These are phyloP conservation scores for Epichloe sibirici DNA, from an alignment of 2,329 filamentous ascomycete genomes.

Conservation along the genomic window DNA sequence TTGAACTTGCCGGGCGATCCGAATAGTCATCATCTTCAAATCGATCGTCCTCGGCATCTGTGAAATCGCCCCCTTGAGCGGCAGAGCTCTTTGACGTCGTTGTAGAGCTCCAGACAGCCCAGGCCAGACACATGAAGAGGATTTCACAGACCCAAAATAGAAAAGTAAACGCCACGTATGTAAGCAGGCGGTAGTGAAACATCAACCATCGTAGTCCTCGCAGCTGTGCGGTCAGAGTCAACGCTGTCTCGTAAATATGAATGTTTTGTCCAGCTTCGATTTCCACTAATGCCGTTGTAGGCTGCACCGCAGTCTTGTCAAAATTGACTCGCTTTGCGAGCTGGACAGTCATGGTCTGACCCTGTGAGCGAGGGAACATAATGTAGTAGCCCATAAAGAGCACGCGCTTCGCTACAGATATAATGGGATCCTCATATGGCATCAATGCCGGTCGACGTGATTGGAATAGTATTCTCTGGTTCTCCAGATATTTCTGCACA, in stretches of 20 bases:
- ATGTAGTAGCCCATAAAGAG: constrained; percentile 58
- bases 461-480: constrained; percentile 36
- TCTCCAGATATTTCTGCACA: constrained; percentile 24
- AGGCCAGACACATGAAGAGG: constrained; percentile 51
- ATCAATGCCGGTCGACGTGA: constrained; percentile 67
- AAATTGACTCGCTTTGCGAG: constrained; percentile 70
- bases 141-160: constrained; percentile 71
- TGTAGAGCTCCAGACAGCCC: constrained; percentile 40
- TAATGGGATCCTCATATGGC: constrained; percentile 62
- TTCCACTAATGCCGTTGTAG: constrained; percentile 43
- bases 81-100: constrained; percentile 9
- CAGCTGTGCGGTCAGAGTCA: constrained; percentile 64
- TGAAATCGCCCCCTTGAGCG: constrained; percentile 3
- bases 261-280: constrained; percentile 56
- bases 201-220: constrained; percentile 72
- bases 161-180: constrained; percentile 54
- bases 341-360: constrained; percentile 47
- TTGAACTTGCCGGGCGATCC: constrained; percentile 32
- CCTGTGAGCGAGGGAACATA: constrained; percentile 51
- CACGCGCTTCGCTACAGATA: constrained; percentile 48
- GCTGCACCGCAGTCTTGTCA: constrained; percentile 24
- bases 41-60: constrained; percentile 11
- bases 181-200: constrained; percentile 66
- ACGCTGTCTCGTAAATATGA: constrained; percentile 60
- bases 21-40: constrained; percentile 17